Base-by-base conservation (phyloP, 1,139 yeast genomes). In the Komagataea norvegica region DNA sequence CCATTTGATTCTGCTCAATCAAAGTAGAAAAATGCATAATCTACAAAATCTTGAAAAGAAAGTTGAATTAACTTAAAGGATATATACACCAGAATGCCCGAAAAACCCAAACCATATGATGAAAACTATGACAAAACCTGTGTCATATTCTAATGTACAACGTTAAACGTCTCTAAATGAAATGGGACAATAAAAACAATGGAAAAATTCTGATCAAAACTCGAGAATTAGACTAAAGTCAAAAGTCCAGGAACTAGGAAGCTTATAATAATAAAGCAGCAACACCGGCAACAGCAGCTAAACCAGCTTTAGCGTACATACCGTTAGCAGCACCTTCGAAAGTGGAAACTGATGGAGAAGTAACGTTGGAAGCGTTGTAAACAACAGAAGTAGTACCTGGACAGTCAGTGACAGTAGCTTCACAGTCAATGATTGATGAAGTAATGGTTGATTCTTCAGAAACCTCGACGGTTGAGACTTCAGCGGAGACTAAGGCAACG, bases 201-300 rank as follows among this genome's bases (percentile, higher is more conserved):
- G n/a, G n/a, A n/a, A n/a, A n/a, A n/a, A n/a, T n/a, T n/a, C n/a
- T n/a, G n/a, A n/a, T n/a, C n/a, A n/a, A n/a, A n/a, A n/a, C n/a
- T n/a, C n/a, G n/a, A n/a, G n/a, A n/a, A n/a, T n/a, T n/a, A n/a
- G n/a, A n/a, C n/a, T n/a, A n/a, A n/a, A n/a, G n/a, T n/a, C n/a
- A 15, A 26, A 26, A 8, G 21, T 30, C 33, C 23, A 30, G 9
- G 5, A 27, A 17, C 11, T 17, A 31, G 16, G 5, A 25, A 24
- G 25, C 34, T 48, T 51, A 52, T 44, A 52, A 42, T 41, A 52
- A 42, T 32, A 52, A 40, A 36, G 55, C 56, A 43, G 59, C 67
- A 48, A 58, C 61, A 47, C 59, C 66, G 43, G 61, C 65, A 22
- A 54, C 49, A 43, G 60, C 67, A 47, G 62, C 65, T 40, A 62